Conservation (phyloP, 192 early-diverging fungal genomes). For the Coemansia sp. region DNA sequence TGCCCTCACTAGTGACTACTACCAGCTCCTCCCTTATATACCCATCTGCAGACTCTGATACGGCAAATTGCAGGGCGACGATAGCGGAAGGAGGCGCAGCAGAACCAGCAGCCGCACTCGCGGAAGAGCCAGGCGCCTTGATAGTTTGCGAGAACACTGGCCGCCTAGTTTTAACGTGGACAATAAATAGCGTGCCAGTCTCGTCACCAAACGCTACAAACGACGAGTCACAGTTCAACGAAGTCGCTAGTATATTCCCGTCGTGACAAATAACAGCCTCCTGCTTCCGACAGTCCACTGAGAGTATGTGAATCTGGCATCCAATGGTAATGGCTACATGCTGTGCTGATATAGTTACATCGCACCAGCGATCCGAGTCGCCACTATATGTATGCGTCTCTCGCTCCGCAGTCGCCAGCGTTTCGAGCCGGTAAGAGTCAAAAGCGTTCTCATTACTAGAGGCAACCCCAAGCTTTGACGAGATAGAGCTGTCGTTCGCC, state of each 20-base stretch:
- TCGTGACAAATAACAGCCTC: conserved; percentile 43
- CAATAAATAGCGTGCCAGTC: conserved; percentile 39
- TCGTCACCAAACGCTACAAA: conserved; percentile 53
- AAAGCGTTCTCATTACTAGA: conserved; percentile 15
- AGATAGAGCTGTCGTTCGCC: background rate
- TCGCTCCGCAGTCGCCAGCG: conserved; percentile 28
- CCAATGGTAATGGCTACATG: conserved; percentile 34
- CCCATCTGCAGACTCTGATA: background rate
- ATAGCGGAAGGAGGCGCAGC: background rate
- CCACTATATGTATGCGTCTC: background rate
- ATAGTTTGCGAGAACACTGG: conserved; percentile 37
- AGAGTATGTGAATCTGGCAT: conserved; percentile 32
- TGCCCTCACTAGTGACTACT: conserved; percentile 16
- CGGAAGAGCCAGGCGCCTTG: background rate
- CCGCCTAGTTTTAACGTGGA: conserved; percentile 37
- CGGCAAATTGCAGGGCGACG: conserved; percentile 25
- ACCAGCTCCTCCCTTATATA: conserved; percentile 34
- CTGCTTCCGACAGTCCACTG: conserved; percentile 17
- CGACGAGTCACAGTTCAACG: conserved; percentile 34
- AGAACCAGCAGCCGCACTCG: background rate
- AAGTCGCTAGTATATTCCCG: conserved; percentile 14
- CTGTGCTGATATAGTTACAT: conserved; percentile 22
- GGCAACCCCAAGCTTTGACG: background rate
- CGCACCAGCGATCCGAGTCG: conserved; percentile 26
- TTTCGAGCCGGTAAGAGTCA: conserved; percentile 50